Evolutionary conservation across 1,284 basidiomycete genomes (phyloP).

Genomic region (Puccinia horiana): DNA sequence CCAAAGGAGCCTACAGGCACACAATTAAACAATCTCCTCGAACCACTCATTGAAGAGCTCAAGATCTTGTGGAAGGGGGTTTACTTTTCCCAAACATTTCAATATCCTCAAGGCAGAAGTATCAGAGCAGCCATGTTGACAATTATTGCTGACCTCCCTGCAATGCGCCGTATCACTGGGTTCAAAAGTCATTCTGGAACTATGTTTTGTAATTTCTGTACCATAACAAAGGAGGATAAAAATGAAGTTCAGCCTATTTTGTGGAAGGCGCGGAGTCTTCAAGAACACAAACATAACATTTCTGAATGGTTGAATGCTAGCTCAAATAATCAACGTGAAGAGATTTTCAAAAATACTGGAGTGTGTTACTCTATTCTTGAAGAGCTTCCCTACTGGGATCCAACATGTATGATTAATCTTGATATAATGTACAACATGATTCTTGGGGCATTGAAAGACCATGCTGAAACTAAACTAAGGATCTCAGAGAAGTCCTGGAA

Average conservation of each 20-base stretch:
- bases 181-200: constrained; percentile 31
- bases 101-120: background rate
- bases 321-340: background rate
- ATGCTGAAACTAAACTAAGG: constrained; percentile 1
- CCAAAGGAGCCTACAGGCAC: constrained; percentile 50
- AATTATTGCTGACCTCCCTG: constrained; percentile 19
- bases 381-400: constrained; percentile 34
- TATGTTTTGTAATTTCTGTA: constrained; percentile 24
- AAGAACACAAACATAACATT: background rate
- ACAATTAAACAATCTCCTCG: constrained; percentile 57
- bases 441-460: constrained; percentile 12
- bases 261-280: background rate
- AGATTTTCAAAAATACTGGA: background rate
- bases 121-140: constrained; percentile 12
- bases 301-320: background rate
- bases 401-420: constrained; percentile 22
- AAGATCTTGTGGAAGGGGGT: constrained; percentile 54
- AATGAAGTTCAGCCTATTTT: background rate
- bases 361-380: constrained; percentile 20
- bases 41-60: constrained; percentile 57
- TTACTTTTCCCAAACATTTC: constrained; percentile 22
- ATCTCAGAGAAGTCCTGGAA: constrained; percentile 8
- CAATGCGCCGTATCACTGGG: constrained; percentile 3
- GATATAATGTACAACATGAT: constrained; percentile 29
- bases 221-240: constrained; percentile 10